Evolutionary conservation across 257 asterid genomes (phyloP), one percentile per base, ranked within the genome.

Genomic region (Echium plantagineum): DNA sequence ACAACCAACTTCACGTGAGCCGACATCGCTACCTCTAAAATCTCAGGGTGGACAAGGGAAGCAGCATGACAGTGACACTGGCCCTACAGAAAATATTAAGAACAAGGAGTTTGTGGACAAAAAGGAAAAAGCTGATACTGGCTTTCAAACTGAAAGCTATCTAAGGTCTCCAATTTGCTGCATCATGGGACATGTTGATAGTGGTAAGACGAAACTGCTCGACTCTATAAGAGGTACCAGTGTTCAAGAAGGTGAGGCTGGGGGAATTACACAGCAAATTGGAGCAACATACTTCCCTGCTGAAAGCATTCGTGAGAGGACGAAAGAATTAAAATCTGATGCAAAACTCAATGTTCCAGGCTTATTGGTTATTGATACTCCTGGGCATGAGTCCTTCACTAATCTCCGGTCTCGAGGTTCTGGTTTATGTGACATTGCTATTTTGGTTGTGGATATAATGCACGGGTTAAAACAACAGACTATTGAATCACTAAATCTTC

Each of bases 171-270:
- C 97, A 15, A 93, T 93, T 64, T 93, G 99, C 68, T 93, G 99
- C 80, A 93, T 93, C 57, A 93, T 89, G 97, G 99, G 99, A 15
- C 99, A 93, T 59, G 99, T 93, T 30, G 99, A 93, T 81, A 84
- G 97, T 38, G 99, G 99, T 60, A 93, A 93, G 76, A 93, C 99
- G 21, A 89, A 89, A 78, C 77, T 93, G 64, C 97, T 93, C 60
- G 99, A 93, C 59, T 93, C 96, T 78, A 86, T 93, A 69, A 75
- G 99, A 71, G 95, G 99, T 47, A 89, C 99, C 63, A 83, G 85
- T 76, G 97, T 93, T 75, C 97, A 93, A 81, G 99, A 87, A 81
- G 99, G 99, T 30, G 99, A 93, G 78, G 99, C 99, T 67, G 99
- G 97, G 68, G 97, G 99, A 61, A 89, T 86, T 71, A 93, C 97